Conservation (phyloP, 2,329 filamentous ascomycete species). For the Exophiala spinifera region DNA sequence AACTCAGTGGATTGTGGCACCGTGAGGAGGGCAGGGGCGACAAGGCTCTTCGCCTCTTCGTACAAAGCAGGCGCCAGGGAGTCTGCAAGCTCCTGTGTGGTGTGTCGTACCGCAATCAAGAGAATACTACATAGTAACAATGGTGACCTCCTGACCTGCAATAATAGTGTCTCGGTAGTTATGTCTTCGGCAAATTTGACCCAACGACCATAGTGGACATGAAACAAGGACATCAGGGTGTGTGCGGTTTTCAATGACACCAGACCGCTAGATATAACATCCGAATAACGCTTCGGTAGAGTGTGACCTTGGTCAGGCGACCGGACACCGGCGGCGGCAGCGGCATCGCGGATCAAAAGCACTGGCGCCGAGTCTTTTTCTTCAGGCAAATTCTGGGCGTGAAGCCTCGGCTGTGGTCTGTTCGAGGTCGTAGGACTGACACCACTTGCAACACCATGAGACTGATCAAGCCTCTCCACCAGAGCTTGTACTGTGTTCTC, state of each 20-base stretch:
- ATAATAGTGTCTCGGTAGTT: conserved; percentile 32
- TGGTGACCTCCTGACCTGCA: conserved; percentile 37
- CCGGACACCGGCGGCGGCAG: conserved; percentile 30
- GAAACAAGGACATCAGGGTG: conserved; percentile 34
- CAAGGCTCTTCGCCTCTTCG: conserved; percentile 34
- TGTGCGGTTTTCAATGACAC: conserved; percentile 27
- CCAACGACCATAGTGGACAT: conserved; percentile 45
- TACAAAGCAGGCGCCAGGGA: conserved; percentile 40
- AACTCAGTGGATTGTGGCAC: conserved; percentile 43
- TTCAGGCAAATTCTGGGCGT: not conserved
- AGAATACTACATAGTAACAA: conserved; percentile 41
- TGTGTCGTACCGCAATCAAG: conserved; percentile 44
- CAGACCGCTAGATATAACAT: conserved; percentile 32
- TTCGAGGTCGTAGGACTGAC: not conserved
- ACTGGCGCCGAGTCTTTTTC: conserved; percentile 29
- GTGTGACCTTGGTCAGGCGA: conserved; percentile 11
- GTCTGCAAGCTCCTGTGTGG: conserved; percentile 38
- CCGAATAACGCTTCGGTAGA: conserved; percentile 15
- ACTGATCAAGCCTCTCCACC: not conserved
- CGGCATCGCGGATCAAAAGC: conserved; percentile 34
- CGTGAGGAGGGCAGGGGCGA: conserved; percentile 35
- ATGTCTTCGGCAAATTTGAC: conserved; percentile 36
- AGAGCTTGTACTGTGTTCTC: not conserved
- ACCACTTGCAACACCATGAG: not conserved
- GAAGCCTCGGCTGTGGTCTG: conserved; percentile 14